phyloP scores from a whole-genome alignment of 192 early-diverging fungal genomes.

The Backusella parvicylindrica region DNA sequence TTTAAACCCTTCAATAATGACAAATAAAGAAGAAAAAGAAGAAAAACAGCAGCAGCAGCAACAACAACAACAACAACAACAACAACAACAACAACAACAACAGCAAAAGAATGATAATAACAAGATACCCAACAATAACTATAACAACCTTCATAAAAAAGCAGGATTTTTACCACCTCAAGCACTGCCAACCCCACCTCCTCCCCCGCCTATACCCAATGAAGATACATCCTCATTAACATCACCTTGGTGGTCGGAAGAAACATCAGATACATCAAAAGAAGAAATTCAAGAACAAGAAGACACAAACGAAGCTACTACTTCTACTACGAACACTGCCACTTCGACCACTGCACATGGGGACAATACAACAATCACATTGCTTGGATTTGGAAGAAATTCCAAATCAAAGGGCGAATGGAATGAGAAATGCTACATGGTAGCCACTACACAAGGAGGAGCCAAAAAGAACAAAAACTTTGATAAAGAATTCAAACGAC shows the following conservation, averaged over 20 bases:
- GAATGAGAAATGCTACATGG: slow-evolving; percentile 33
- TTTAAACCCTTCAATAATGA: not conserved
- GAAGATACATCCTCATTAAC: slow-evolving; percentile 13
- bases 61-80: not conserved
- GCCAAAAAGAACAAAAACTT: not conserved
- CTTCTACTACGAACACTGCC: not conserved
- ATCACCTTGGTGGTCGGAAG: slow-evolving; percentile 30
- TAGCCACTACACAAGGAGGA: not conserved
- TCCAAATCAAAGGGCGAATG: slow-evolving; percentile 2
- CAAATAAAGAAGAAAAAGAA: not conserved
- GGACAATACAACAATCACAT: not conserved
- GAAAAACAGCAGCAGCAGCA: not conserved
- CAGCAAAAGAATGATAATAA: not conserved
- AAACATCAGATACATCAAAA: not conserved
- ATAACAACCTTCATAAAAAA: not conserved
- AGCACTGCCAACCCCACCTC: slow-evolving; percentile 2
- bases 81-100: not conserved
- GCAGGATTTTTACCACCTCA: slow-evolving; percentile 13
- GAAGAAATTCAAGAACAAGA: not conserved
- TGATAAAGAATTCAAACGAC: slow-evolving; percentile 13
- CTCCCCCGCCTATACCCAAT: slow-evolving; percentile 8
- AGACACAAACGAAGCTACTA: not conserved
- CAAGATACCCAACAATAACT: not conserved
- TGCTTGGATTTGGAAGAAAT: not conserved
- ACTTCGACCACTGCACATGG: not conserved